These are phyloP conservation scores for Agrostemma githago DNA, from an alignment of 148 eudicot species.

Conservation along the genomic window DNA sequence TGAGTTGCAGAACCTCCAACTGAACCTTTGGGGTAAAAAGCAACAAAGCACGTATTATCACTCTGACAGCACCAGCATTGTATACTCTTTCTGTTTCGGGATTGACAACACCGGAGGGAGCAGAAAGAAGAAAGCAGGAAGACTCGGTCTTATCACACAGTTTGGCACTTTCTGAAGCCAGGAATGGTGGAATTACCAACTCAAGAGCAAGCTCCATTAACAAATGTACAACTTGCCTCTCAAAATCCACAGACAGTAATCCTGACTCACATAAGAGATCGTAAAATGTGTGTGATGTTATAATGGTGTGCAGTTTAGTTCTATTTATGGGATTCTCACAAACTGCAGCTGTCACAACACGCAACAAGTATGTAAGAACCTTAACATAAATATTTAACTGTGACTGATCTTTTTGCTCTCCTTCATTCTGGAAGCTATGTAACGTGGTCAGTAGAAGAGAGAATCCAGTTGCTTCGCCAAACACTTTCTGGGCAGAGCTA, in stretches of 20 bases:
- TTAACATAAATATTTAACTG: slow-evolving; percentile 42
- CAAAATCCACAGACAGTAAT: slow-evolving; percentile 78
- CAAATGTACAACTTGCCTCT: slow-evolving; percentile 90
- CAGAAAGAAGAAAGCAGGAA: slow-evolving; percentile 50
- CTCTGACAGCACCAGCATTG: slow-evolving; percentile 90
- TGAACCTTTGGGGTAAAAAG: slow-evolving; percentile 96
- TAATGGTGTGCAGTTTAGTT: slow-evolving; percentile 60
- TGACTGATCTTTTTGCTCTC: slow-evolving; percentile 40
- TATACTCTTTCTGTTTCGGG: slow-evolving; percentile 79
- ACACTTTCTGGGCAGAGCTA: slow-evolving; percentile 81
- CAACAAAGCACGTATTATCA: slow-evolving; percentile 74
- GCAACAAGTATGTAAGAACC: slow-evolving; percentile 79
- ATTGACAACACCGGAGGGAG: slow-evolving; percentile 58
- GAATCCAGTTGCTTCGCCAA: slow-evolving; percentile 98
- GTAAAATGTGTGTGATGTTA: slow-evolving; percentile 80
- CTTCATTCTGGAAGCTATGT: slow-evolving; percentile 73
- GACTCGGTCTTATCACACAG: slow-evolving; percentile 39
- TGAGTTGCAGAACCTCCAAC: slow-evolving; percentile 69
- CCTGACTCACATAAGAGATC: slow-evolving; percentile 89
- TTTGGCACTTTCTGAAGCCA: slow-evolving; percentile 46
- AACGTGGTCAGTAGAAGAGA: slow-evolving; percentile 83
- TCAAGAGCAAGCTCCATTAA: slow-evolving; percentile 91
- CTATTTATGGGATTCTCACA: slow-evolving; percentile 77
- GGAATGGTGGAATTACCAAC: slow-evolving; percentile 80
- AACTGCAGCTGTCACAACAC: slow-evolving; percentile 80